A percentile compares a stretch with the other conserved stretches of the same genome.
Evolutionary conservation across 352 stramenopile species (phyloP).

Genomic region (Phytophthora agathidicida): DNA sequence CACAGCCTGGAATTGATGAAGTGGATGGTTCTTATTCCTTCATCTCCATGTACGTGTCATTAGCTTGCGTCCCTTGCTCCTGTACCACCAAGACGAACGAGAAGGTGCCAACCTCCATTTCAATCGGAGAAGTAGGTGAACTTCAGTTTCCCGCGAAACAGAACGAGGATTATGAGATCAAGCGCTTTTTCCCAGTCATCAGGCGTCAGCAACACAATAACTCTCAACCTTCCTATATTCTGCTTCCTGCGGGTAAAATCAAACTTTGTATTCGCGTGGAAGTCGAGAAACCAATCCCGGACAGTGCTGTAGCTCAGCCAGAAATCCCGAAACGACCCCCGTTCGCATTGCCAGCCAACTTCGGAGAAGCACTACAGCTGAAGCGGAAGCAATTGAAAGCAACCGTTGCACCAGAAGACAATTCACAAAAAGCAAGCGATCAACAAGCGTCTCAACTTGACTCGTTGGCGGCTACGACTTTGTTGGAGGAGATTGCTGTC

Average conservation of each 20-base stretch:
- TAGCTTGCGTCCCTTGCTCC: constrained; percentile 11
- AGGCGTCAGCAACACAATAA: constrained; percentile 4
- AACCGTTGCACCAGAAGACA: constrained; percentile 33
- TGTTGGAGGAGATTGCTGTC: constrained; percentile 29
- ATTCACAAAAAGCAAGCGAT: constrained; percentile 4
- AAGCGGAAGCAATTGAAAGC: constrained; percentile 53
- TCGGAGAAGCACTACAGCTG: constrained; percentile 39
- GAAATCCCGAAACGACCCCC: constrained; percentile 4
- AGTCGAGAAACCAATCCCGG: constrained; percentile 12
- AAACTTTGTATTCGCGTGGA: constrained; percentile 42
- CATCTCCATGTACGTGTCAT: constrained; percentile 22
- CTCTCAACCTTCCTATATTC: not conserved
- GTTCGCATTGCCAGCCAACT: constrained; percentile 24
- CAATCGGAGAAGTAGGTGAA: constrained; percentile 36
- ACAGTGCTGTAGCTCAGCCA: constrained; percentile 4
- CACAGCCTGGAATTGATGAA: not conserved
- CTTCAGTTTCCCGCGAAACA: constrained; percentile 25
- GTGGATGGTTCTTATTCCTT: constrained; percentile 1
- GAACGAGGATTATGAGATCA: constrained; percentile 31
- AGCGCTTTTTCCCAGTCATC: constrained; percentile 39
- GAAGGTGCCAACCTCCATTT: not conserved
- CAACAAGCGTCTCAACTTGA: constrained; percentile 7
- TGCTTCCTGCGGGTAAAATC: constrained; percentile 37
- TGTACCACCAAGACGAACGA: not conserved
- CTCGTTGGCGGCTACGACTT: constrained; percentile 1